Conservation (phyloP, 208 protist species). For the Endotrypanum monterogeii region DNA sequence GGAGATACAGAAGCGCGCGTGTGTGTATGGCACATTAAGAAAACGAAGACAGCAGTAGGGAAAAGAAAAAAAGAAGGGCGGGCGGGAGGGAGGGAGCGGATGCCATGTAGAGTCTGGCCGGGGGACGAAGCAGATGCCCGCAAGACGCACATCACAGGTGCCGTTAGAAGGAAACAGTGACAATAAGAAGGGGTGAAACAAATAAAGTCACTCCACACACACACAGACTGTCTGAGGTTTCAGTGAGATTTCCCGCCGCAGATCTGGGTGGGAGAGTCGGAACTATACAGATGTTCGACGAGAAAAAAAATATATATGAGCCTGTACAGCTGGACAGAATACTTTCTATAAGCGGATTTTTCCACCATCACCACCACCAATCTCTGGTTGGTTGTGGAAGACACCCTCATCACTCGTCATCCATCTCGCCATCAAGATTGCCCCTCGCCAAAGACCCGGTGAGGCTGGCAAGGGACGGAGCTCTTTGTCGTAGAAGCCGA, state of each 20-base stretch:
- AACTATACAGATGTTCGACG: neutral
- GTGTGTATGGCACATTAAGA: neutral
- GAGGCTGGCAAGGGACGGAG: constrained; percentile 21
- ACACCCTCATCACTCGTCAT: neutral
- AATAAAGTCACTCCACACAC: neutral
- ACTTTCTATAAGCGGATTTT: too few relatives aligned
- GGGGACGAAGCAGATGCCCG: too few relatives aligned
- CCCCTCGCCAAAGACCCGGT: neutral
- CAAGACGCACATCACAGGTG: too few relatives aligned
- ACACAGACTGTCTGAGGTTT: neutral
- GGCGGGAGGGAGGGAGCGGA: neutral
- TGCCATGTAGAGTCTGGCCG: too few relatives aligned
- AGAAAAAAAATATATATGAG: neutral
- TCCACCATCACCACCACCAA: too few relatives aligned
- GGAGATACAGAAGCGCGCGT: neutral
- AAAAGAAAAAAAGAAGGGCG: neutral
- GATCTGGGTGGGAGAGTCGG: too few relatives aligned
- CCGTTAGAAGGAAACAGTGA: too few relatives aligned
- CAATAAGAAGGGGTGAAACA: neutral
- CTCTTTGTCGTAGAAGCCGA: neutral
- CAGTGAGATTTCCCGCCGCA: too few relatives aligned
- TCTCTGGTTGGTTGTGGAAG: neutral
- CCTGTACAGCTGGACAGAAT: too few relatives aligned
- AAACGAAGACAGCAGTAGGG: neutral
- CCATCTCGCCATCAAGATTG: neutral